phyloP scores from a whole-genome alignment of 805 yeast species.

The Kodamaea hsintzibuensis region DNA sequence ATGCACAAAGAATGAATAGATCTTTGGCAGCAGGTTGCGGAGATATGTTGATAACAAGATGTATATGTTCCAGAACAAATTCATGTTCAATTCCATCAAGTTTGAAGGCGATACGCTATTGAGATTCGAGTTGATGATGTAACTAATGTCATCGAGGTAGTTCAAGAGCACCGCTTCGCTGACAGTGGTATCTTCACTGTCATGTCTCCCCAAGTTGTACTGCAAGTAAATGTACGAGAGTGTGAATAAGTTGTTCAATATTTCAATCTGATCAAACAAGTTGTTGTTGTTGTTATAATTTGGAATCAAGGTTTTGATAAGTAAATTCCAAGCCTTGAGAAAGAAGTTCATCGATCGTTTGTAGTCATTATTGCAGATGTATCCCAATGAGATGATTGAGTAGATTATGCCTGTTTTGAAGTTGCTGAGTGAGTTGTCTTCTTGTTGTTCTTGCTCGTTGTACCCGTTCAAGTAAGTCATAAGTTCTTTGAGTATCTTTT shows the following conservation, averaged over 20 bases:
- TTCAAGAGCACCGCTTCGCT: slow-evolving; percentile 49
- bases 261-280: slow-evolving; percentile 33
- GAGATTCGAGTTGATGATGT: slow-evolving; percentile 41
- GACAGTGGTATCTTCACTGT: slow-evolving; percentile 22
- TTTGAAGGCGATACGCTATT: slow-evolving; percentile 19
- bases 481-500: slow-evolving; percentile 21
- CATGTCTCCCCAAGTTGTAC: slow-evolving; percentile 31
- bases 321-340: slow-evolving; percentile 47
- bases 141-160: slow-evolving; percentile 49
- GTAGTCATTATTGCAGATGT: slow-evolving; percentile 24
- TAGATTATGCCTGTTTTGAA: slow-evolving; percentile 44
- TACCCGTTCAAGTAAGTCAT: slow-evolving; percentile 23
- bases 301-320: slow-evolving; percentile 36
- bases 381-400: slow-evolving; percentile 48
- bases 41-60: slow-evolving; percentile 46
- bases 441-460: slow-evolving; percentile 10
- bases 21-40: slow-evolving; percentile 20
- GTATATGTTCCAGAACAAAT: slow-evolving; percentile 52
- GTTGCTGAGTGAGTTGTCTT: slow-evolving; percentile 22
- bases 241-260: slow-evolving; percentile 48
- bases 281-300: slow-evolving; percentile 31
- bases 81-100: slow-evolving; percentile 31
- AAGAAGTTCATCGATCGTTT: slow-evolving; percentile 38
- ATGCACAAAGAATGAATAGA: slow-evolving; percentile 18
- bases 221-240: slow-evolving; percentile 45